A percentile compares a stretch with the other conserved stretches of the same genome.
Conservation (phyloP, 495 filamentous ascomycete species). For the Peziza echinospora region DNA sequence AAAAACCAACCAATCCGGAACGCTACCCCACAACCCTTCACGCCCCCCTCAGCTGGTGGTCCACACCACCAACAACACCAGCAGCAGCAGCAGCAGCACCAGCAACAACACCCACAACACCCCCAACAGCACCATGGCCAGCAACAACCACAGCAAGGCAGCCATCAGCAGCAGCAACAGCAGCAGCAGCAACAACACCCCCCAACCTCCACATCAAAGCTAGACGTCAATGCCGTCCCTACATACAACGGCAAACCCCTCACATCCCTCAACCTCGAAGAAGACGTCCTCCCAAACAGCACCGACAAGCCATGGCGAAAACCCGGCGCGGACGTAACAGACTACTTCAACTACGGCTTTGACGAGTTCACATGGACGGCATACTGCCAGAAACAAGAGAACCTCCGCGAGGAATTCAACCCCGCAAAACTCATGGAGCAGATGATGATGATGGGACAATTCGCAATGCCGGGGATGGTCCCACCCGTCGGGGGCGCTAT, state of each 20-base stretch:
- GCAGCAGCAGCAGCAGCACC: constrained; percentile 29
- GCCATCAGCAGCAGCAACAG: no score
- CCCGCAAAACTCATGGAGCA: constrained; percentile 76
- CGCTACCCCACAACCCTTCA: constrained; percentile 6
- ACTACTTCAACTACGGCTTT: constrained; percentile 99
- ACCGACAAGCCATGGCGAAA: constrained; percentile 74
- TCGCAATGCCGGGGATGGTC: constrained; percentile 45
- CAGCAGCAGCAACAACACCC: constrained; percentile 30
- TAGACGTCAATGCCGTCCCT: constrained; percentile 71
- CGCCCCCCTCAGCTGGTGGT: constrained; percentile 20
- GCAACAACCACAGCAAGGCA: constrained; percentile 23
- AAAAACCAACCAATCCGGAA: constrained; percentile 4
- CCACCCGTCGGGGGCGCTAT: constrained; percentile 21
- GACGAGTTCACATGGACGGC: constrained; percentile 97
- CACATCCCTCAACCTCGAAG: constrained; percentile 62
- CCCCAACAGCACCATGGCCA: constrained; percentile 24
- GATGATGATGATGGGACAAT: constrained; percentile 40
- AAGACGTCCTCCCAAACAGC: constrained; percentile 22
- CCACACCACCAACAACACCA: constrained; percentile 19
- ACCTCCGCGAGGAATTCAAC: constrained; percentile 44
- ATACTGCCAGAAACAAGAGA: constrained; percentile 76
- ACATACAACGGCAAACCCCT: constrained; percentile 61
- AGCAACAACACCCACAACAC: constrained; percentile 6
- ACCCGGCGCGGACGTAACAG: constrained; percentile 81
- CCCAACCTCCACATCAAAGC: constrained; percentile 47